phyloP scores from a whole-genome alignment of 2,329 filamentous ascomycete species.

The Cladophialophora psammophila region DNA sequence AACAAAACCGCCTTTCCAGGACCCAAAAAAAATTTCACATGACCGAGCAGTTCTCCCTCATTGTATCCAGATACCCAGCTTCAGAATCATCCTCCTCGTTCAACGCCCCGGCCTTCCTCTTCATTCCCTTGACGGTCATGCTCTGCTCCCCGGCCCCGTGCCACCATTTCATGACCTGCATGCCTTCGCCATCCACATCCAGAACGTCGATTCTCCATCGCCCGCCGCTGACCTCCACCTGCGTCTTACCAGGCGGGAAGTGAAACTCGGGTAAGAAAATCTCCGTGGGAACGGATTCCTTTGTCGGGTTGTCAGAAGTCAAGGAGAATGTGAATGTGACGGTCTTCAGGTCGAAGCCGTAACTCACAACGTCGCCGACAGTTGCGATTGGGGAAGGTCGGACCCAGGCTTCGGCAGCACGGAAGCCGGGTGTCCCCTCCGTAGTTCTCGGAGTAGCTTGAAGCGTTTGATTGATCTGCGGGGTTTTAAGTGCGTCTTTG shows the following conservation, averaged over 20 bases:
- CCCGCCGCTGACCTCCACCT: constrained; percentile 79
- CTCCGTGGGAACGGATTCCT: constrained; percentile 74
- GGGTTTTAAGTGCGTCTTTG: constrained; percentile 69
- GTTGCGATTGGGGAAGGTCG: constrained; percentile 81
- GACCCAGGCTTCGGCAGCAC: constrained; percentile 91
- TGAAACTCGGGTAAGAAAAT: constrained; percentile 91
- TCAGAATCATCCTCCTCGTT: constrained; percentile 43
- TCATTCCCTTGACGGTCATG: constrained; percentile 76
- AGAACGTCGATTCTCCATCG: constrained; percentile 86
- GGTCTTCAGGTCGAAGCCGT: constrained; percentile 81
- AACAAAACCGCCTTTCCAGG: constrained; percentile 6
- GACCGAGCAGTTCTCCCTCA: constrained; percentile 55
- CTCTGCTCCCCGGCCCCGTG: constrained; percentile 84
- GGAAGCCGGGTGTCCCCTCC: constrained; percentile 63
- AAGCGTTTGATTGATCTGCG: constrained; percentile 63
- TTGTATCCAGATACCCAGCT: constrained; percentile 39
- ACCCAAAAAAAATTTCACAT: constrained; percentile 35
- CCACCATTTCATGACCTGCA: constrained; percentile 91
- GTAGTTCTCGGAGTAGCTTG: constrained; percentile 41
- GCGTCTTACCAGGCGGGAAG: constrained; percentile 77
- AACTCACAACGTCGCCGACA: constrained; percentile 72
- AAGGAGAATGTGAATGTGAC: constrained; percentile 80
- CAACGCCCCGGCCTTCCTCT: constrained; percentile 60
- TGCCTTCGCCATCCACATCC: constrained; percentile 70
- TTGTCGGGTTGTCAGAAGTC: constrained; percentile 64